A percentile compares a stretch with the other conserved stretches of the same genome.
Conservation (phyloP, 148 eudicot genomes). For the Chenopodium suecicum region DNA sequence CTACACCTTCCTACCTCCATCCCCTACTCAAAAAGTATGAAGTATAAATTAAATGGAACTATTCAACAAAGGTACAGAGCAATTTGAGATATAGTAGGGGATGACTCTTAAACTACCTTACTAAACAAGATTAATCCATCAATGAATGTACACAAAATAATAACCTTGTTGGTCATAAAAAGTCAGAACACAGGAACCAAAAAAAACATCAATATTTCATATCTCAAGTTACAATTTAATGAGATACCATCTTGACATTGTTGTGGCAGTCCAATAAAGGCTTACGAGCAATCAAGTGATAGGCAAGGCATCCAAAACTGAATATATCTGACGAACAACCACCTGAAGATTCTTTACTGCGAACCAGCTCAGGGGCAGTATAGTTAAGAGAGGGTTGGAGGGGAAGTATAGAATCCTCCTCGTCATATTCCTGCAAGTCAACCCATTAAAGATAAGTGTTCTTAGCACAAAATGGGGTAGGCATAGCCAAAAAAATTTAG, state of each 20-base stretch:
- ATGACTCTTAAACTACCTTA: neutral
- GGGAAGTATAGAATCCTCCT: slow-evolving; percentile 89
- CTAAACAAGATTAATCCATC: neutral
- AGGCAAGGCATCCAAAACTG: slow-evolving; percentile 94
- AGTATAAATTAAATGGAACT: neutral
- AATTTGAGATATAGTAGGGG: neutral
- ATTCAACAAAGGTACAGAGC: neutral
- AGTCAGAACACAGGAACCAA: too few relatives aligned
- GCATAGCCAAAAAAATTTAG: neutral
- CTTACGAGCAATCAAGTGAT: slow-evolving; percentile 85
- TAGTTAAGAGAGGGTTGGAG: slow-evolving; percentile 96
- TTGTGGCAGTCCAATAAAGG: slow-evolving; percentile 96
- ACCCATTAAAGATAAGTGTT: slow-evolving; percentile 8
- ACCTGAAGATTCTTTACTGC: slow-evolving; percentile 63
- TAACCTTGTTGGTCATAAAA: neutral
- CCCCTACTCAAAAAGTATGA: too few relatives aligned
- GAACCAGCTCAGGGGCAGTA: slow-evolving; percentile 94
- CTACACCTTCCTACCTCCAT: neutral
- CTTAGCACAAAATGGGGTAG: neutral
- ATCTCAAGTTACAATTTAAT: slow-evolving; percentile 17
- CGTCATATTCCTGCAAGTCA: slow-evolving; percentile 82
- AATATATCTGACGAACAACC: slow-evolving; percentile 87
- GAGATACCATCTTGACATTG: slow-evolving; percentile 93
- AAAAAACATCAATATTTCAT: slow-evolving; percentile 9
- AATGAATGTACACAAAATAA: neutral